phyloP scores from a whole-genome alignment of 129 eudicot genomes.

The Escallonia rubra region DNA sequence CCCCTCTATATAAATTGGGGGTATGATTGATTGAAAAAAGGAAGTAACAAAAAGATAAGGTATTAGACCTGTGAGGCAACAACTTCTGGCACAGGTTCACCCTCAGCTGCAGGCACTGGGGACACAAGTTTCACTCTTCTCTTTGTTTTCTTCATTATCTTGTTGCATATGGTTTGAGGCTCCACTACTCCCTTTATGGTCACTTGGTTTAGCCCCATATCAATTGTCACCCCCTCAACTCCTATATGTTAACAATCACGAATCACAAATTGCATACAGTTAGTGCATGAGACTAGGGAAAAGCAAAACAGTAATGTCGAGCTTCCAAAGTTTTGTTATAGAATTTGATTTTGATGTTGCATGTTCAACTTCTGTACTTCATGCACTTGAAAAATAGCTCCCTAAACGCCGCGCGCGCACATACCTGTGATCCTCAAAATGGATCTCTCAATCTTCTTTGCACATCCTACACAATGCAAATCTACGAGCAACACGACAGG shows the following conservation, averaged over 20 bases:
- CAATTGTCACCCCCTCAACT: conserved; percentile 67
- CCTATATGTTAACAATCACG: conserved; percentile 27
- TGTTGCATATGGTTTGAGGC: conserved; percentile 75
- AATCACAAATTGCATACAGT: too few species aligned
- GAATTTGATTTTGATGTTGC: too few species aligned
- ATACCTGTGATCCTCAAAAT: conserved; percentile 75
- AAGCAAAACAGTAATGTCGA: too few species aligned
- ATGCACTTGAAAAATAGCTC: too few species aligned
- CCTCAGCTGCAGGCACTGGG: conserved; percentile 82
- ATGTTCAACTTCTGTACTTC: too few species aligned
- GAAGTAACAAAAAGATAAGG: neutral
- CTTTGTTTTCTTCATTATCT: conserved; percentile 68
- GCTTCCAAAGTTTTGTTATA: too few species aligned
- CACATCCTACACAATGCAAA: conserved; percentile 98
- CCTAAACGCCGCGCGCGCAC: neutral
- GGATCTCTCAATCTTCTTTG: conserved; percentile 76
- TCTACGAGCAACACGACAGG: conserved; percentile 81
- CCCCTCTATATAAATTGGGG: neutral
- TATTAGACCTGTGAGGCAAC: conserved; percentile 62
- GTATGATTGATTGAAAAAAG: neutral
- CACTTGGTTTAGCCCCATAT: conserved; percentile 76
- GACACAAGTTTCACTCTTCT: conserved; percentile 82
- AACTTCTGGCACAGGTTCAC: conserved; percentile 71
- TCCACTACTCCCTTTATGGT: conserved; percentile 89
- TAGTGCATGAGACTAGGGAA: too few species aligned